A percentile compares a stretch with the other conserved stretches of the same genome.
These are phyloP conservation scores for Inonotus obliquus DNA, from an alignment of 1,284 basidiomycete genomes.

Conservation along the genomic window DNA sequence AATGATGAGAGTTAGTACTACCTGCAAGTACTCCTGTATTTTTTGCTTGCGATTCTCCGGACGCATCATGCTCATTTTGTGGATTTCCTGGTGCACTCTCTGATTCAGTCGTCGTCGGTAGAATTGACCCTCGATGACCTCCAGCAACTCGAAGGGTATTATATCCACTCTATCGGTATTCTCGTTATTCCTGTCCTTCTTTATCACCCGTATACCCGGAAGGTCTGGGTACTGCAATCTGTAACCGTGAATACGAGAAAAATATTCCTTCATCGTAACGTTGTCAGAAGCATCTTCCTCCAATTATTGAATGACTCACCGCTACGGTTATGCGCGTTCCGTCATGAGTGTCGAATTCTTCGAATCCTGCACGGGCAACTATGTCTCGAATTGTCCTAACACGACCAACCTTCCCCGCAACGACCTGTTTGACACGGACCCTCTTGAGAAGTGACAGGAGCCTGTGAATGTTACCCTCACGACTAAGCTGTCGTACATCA, in stretches of 20 bases:
- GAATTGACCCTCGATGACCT: conserved; percentile 25
- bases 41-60: conserved; percentile 20
- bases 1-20: neutral
- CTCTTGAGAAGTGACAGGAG: conserved; percentile 1
- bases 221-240: conserved; percentile 19
- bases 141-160: conserved; percentile 27
- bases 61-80: conserved; percentile 24
- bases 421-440: conserved; percentile 8
- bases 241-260: conserved; percentile 21
- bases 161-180: conserved; percentile 19
- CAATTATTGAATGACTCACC: conserved; percentile 9
- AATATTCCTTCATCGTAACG: conserved; percentile 29
- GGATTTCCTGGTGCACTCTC: conserved; percentile 22
- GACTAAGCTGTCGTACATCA: neutral
- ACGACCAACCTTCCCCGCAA: conserved; percentile 11
- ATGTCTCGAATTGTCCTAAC: conserved; percentile 28
- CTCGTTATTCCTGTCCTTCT: conserved; percentile 4
- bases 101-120: conserved; percentile 24
- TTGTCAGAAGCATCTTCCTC: no score
- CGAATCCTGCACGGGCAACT: conserved; percentile 28
- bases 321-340: conserved; percentile 28
- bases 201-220: conserved; percentile 21
- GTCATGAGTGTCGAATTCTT: conserved; percentile 30
- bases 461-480: neutral
- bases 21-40: conserved; percentile 15